Evolutionary conservation across 2,329 filamentous ascomycete species (phyloP), one percentile per base, ranked within the genome.

Genomic region (Lomentospora prolificans): DNA sequence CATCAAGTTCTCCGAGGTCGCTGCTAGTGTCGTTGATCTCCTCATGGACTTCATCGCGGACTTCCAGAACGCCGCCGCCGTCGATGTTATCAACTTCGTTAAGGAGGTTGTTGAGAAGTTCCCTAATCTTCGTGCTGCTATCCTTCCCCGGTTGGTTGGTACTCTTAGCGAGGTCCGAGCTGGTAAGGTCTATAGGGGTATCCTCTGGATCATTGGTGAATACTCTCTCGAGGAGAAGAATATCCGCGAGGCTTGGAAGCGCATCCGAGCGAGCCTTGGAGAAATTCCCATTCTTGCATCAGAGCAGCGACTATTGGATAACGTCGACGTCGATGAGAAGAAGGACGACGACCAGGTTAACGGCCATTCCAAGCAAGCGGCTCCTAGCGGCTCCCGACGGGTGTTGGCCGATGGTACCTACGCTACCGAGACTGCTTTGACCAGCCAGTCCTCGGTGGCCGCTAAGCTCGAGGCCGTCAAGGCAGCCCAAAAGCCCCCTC

Each of bases 81-180:
- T 99, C 28, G 94, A 99, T 70, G 92, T 99, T 55, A 97, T 99
- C 66, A 91, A 90, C 56, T 99, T 99, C 67, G 91, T 99, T 60
- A 99, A 99, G 73, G 94, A 99, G 69, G 94, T 99, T 3, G 92
- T 97, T 5, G 94, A 99, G 73, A 96, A 95, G 66, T 99, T 97
- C 76, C 94, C 94, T 6, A 85, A 89, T 63, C 80, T 99, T 57
- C 85, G 94, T 58, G 82, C 85, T 31, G 87, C 89, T 1, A 97
- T 99, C 62, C 86, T 97, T 5, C 84, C 87, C 64, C 87, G 91
- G 58, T 77, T 99, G 14, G 91, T 97, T 5, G 87, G 89, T 12
- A 97, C 94, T 1, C 77, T 99, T 48, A 86, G 86, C 64, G 94
- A 99, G 70, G 94, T 99, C 25, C 86, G 94, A 58, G 91, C 94